Evolutionary conservation across 2,329 filamentous ascomycete species (phyloP).

Genomic region (Fusarium globosum): DNA sequence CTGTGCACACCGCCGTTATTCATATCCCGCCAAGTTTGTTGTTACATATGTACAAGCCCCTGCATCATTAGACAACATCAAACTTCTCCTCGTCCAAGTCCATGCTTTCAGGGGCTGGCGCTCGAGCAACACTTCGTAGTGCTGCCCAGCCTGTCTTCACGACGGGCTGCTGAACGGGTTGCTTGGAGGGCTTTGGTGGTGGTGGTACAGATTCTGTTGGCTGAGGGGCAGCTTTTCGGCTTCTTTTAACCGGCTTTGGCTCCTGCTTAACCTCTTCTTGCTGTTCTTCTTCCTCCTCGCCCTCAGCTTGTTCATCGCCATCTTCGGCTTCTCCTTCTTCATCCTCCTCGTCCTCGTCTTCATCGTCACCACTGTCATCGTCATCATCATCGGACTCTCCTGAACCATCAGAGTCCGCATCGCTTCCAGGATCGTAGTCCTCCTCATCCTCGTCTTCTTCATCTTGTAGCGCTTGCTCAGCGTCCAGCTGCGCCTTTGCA

Average conservation of each 20-base stretch:
- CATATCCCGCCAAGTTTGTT: slow-evolving; percentile 5
- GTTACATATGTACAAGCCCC: slow-evolving; percentile 5
- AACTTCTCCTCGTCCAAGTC: slow-evolving; percentile 50
- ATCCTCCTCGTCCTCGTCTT: slow-evolving; percentile 44
- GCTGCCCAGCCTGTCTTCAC: slow-evolving; percentile 50
- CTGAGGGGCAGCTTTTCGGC: background rate
- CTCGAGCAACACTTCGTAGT: slow-evolving; percentile 39
- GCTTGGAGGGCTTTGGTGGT: slow-evolving; percentile 11
- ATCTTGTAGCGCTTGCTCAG: slow-evolving; percentile 65
- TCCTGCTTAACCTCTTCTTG: slow-evolving; percentile 33
- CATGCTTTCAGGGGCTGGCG: slow-evolving; percentile 42
- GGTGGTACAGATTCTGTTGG: background rate
- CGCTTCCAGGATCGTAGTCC: slow-evolving; percentile 72
- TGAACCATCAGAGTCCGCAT: slow-evolving; percentile 68
- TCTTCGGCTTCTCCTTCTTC: slow-evolving; percentile 41
- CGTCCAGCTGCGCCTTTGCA: slow-evolving; percentile 61
- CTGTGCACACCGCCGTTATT: background rate
- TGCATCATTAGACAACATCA: slow-evolving; percentile 44
- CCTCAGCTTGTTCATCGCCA: slow-evolving; percentile 33
- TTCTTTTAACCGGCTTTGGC: background rate
- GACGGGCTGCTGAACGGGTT: slow-evolving; percentile 21
- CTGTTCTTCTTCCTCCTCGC: slow-evolving; percentile 36
- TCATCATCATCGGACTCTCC: slow-evolving; percentile 66
- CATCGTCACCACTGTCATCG: slow-evolving; percentile 55
- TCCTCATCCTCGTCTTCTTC: slow-evolving; percentile 74